Base-by-base conservation (phyloP, 2,329 filamentous ascomycete species). In the Didymella exigua region DNA sequence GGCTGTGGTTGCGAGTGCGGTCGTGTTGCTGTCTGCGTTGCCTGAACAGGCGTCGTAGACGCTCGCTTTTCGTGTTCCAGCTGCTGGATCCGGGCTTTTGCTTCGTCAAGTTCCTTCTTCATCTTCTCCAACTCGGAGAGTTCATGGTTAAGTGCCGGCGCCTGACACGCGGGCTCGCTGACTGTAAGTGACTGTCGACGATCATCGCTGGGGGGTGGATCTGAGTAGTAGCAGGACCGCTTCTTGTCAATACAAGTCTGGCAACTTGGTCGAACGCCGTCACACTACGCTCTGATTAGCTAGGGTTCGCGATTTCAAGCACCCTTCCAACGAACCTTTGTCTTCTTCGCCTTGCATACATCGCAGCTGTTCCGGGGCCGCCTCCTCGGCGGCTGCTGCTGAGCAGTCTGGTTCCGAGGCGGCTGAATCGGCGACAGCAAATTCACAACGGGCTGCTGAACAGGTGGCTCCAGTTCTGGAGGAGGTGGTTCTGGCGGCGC, bases 281-380 rank as follows among this genome's bases (percentile, higher is more conserved):
- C 72, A 46, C 74, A 76, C 70, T 75, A 40, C 4, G 29, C 5
- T 34, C 2, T 14, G n/a, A 45, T 70, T 51, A 67, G 56, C 31
- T 26, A 34, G 41, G 6, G 30, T 18, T 16, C 2, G 16, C 19
- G 8, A 3, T 2, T 6, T 10, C 49, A 4, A 21, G 34, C 9
- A 9, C 9, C 7, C 6, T n/a, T 36, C 24, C 29, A n/a, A 53
- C 64, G 9, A 61, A 72, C 72, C 63, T 71, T 74, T 6, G 71
- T 74, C 58, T 73, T 74, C 59, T 74, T 75, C 5, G 61, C 54
- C 56, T 74, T 74, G 58, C 72, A 75, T 3, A 70, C 52, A 53
- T 75, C 69, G 46, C 72, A 75, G 42, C 70, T 73, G 27, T 68
- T 71, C 34, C 71, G 62, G 5, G 69, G 61, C 19, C 69, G 60